Conservation (phyloP, 257 asterid genomes). For the Solanum boliviense region DNA sequence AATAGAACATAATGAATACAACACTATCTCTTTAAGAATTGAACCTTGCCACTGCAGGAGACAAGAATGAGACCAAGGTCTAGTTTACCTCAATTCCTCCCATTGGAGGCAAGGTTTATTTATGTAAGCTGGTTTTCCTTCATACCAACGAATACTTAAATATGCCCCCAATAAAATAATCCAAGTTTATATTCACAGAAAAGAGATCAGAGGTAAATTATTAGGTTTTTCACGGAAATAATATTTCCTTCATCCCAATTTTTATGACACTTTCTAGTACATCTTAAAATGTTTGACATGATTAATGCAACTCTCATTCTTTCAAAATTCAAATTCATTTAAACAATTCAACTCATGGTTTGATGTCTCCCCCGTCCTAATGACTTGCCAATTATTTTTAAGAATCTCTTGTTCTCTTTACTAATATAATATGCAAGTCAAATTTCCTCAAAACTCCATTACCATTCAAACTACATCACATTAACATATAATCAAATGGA, state of each 20-base stretch:
- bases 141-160: neutral
- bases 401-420: neutral
- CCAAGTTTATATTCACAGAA: neutral
- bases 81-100: neutral
- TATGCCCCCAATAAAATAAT: neutral
- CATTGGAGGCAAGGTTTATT: neutral
- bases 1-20: neutral
- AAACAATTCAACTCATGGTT: neutral
- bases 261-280: neutral
- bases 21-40: neutral
- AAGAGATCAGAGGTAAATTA: neutral
- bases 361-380: neutral
- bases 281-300: neutral
- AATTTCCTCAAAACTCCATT: neutral
- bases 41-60: neutral
- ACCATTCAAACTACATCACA: neutral
- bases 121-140: neutral
- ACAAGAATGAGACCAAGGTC: neutral
- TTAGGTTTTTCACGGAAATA: neutral
- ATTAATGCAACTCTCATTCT: neutral
- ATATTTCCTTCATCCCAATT: neutral
- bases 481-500: neutral
- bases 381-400: neutral
- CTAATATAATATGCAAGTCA: neutral
- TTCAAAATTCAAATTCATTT: neutral